Base-by-base conservation (phyloP, 2,329 filamentous ascomycete species). In the Fusarium brevicatenulatum region DNA sequence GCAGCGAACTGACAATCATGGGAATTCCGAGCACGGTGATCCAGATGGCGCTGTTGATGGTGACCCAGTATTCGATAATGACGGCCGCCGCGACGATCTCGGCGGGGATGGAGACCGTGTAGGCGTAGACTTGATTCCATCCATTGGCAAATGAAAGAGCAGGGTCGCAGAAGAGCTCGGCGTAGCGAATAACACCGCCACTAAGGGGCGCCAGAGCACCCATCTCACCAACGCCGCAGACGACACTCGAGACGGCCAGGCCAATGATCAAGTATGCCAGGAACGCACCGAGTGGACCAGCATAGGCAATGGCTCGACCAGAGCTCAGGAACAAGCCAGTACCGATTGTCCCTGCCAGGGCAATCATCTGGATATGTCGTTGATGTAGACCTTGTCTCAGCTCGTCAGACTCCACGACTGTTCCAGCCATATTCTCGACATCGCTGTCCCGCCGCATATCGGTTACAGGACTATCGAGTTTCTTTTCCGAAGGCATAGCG, bases 311-410 rank as follows among this genome's bases (percentile, higher is more conserved):
- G n/a, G 55, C 54, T 36, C 55, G 5, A 0, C 54, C 60, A 28
- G 60, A 60, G 28, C 60, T 59, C 7, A 63, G 60, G 36, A 63
- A 63, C 16, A 60, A 9, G 8, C 54, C 54, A 13, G 60, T 63
- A 1, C 60, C 60, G 1, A 63, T 63, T 28, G 60, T 59, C 15
- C 60, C 60, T 1, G 54, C 60, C 7, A 63, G 54, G 3, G 60
- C 60, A 21, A 63, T 63, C 60, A 63, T 63, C 30, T 63, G 60
- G 4, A 59, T 59, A 16, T 63, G 60, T 16, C 54, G 60, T 61
- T 61, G 37, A 30, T 55, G 58, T 1, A 61, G 23, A 21, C 58
- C 58, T 9, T 61, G 58, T 11, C 21, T 44, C 19, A 61, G 58
- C 19, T 55, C 37, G 1, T 30, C 19, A 23, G 58, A 28, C 37